Evolutionary conservation across 1,284 basidiomycete species (phyloP).

Genomic region (Termitomyces sp.): DNA sequence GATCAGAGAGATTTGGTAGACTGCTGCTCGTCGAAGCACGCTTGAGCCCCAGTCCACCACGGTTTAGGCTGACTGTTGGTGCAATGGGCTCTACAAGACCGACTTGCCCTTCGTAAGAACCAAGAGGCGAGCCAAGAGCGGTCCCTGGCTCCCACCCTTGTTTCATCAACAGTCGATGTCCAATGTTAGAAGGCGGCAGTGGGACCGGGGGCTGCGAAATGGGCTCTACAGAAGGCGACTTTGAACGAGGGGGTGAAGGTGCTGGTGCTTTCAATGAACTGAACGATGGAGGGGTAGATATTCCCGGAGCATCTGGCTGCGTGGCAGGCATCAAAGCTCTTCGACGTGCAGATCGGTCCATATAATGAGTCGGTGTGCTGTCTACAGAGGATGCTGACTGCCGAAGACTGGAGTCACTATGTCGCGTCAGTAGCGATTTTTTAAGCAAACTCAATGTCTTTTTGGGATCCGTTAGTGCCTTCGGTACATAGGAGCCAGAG

Average conservation of each 20-base stretch:
- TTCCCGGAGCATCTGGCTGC: constrained; percentile 43
- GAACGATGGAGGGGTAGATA: constrained; percentile 17
- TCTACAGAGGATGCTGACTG: constrained; percentile 15
- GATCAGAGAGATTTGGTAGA: constrained; percentile 10
- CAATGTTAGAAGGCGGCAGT: constrained; percentile 55
- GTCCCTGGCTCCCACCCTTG: constrained; percentile 73
- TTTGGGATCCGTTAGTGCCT: constrained; percentile 43
- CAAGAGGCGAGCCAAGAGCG: constrained; percentile 41
- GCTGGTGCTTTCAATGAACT: constrained; percentile 4
- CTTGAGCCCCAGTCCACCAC: constrained; percentile 53
- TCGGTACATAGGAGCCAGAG: constrained; percentile 14
- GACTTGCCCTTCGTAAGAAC: constrained; percentile 26
- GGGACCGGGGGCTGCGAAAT: constrained; percentile 39
- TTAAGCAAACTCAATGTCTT: constrained; percentile 59
- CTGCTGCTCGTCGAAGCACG: constrained; percentile 11
- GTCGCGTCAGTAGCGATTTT: constrained; percentile 52
- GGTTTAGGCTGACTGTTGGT: constrained; percentile 35
- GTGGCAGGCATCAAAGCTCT: constrained; percentile 51
- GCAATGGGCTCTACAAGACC: constrained; percentile 56
- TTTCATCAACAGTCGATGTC: constrained; percentile 59
- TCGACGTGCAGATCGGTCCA: constrained; percentile 66
- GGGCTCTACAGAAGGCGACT: constrained; percentile 17
- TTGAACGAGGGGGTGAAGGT: constrained; percentile 14
- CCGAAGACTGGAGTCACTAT: constrained; percentile 25
- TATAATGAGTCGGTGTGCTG: constrained; percentile 32